Conservation (phyloP, 1,139 yeast species). For the Debaryomyces singareniensis region DNA sequence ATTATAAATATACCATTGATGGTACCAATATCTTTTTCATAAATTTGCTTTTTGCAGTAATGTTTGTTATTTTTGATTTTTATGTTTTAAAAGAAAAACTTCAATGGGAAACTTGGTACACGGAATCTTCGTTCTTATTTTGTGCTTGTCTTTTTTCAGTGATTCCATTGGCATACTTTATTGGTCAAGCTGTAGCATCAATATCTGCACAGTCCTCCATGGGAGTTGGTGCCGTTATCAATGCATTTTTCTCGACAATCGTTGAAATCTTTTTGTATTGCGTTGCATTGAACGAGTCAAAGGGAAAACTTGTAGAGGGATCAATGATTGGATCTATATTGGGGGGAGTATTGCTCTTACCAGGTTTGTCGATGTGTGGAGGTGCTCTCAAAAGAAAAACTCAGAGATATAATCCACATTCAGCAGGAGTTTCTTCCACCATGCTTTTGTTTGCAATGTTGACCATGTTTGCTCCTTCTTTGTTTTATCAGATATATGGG, state of each 20-base stretch:
- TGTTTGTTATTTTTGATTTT: slow-evolving; percentile 78
- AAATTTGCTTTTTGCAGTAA: slow-evolving; percentile 71
- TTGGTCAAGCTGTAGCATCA: slow-evolving; percentile 98
- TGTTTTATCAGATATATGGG: slow-evolving; percentile 87
- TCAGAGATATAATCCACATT: slow-evolving; percentile 89
- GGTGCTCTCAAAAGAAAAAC: slow-evolving; percentile 91
- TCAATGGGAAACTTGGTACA: slow-evolving; percentile 42
- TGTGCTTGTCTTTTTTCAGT: slow-evolving; percentile 75
- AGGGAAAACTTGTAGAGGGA: slow-evolving; percentile 91
- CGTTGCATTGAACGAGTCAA: slow-evolving; percentile 80
- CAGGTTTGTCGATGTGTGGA: slow-evolving; percentile 95
- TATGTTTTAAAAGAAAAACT: slow-evolving; percentile 53
- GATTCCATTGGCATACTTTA: slow-evolving; percentile 90
- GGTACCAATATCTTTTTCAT: slow-evolving; percentile 93
- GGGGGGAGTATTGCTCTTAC: slow-evolving; percentile 86
- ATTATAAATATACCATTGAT: slow-evolving; percentile 91
- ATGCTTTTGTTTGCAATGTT: slow-evolving; percentile 88
- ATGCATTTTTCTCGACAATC: slow-evolving; percentile 93
- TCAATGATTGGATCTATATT: slow-evolving; percentile 93
- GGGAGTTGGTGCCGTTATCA: slow-evolving; percentile 99
- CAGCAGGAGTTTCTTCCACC: slow-evolving; percentile 96
- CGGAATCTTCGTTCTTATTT: slow-evolving; percentile 61
- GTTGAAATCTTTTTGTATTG: slow-evolving; percentile 91
- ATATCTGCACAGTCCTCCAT: slow-evolving; percentile 97
- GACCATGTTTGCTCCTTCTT: slow-evolving; percentile 90